Evolutionary conservation across 2,329 filamentous ascomycete species (phyloP), one percentile per base, ranked within the genome.

Genomic region (Ceratocystis cubensis): DNA sequence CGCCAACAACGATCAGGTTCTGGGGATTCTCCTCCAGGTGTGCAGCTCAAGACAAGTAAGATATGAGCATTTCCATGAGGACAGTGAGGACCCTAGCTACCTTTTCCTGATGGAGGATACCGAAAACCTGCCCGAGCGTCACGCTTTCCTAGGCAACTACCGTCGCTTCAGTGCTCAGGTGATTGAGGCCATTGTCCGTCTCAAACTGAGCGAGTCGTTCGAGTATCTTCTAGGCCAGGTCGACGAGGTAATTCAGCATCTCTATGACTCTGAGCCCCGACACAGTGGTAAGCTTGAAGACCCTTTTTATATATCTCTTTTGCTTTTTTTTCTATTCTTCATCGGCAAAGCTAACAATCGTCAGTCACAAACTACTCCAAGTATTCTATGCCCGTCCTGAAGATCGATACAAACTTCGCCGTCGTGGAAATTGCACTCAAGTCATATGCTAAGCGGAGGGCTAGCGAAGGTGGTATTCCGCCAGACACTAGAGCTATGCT

Each of bases 111-210:
- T 91, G 72, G 92, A 97, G 72, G 94, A 99, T 73, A 95, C 96
- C 66, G 94, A 99, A 72, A 97, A 93, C 0, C 80, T 93, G 22
- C 94, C 94, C 0, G 94, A 99, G 74, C 84, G 91, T 28, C 94
- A 99, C 76, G 91, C 91, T 0, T 99, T 99, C 74, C 81, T 97
- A 10, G 91, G 93, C 3, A 97, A 99, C 73, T 99, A 99, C 75
- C 83, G 94, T 48, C 84, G 94, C 68, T 97, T 96, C 72, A 94
- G 91, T 74, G 86, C 87, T 2, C 87, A 89, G 68, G 84, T 96
- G 30, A 91, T 99, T 66, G 93, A 97, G 75, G 83, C 83, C 17
- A 90, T 97, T 69, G 91, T 95, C 25, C 83, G 89, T 70, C 83
- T 89, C 70, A 88, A 90, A 71, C 85, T 92, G 2, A 84, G 88